Base-by-base conservation (phyloP, 2,329 filamentous ascomycete species). In the Paraphoma chrysanthemicola region DNA sequence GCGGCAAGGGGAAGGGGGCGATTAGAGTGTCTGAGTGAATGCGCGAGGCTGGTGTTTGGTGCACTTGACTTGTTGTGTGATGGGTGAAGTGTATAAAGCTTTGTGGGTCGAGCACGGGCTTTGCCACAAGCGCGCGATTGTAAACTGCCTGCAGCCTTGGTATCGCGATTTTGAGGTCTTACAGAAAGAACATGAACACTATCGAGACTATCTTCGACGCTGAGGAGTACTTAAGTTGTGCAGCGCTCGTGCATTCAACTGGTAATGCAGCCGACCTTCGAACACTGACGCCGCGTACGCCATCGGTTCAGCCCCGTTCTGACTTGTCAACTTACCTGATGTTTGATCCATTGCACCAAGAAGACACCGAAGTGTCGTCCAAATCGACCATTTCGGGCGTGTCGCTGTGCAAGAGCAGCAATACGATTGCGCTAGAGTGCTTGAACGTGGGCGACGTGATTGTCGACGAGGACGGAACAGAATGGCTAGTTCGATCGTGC, bases 401-500 rank as follows among this genome's bases (percentile, higher is more conserved):
- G 8, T 42, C 31, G 10, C 33, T n/a, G 28, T 11, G 11, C 17
- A 47, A 33, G 14, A 47, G 30, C 29, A 36, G 36, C 29, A 36
- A 47, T 17, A 16, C 14, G 12, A 17, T 33, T 8, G 30, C 28
- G 14, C 28, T 47, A n/a, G 28, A 29, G 8, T 17, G 14, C 38
- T 28, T 44, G n/a, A 16, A 41, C 4, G 44, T 48, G 16, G 36
- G 54, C 29, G 51, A 54, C 4, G 18, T 48, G 16, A 31, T 48
- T 7, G 41, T 39, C 11, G 30, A 57, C 23, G 11, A 16, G 17
- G n/a, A 31, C 17, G 33, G 38, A 8, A 16, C 17, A n/a, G 42
- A 47, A 23, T 54, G 42, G 41, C 17, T 46, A 1, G 44, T 48
- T 39, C 44, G 51, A 48, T 3, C 18, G 8, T 54, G 46, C 23